Evolutionary conservation across 202 grass and related monocot genomes (phyloP), one percentile per base, ranked within the genome.

Genomic region (Schoenoplectus tabernaemontani): DNA sequence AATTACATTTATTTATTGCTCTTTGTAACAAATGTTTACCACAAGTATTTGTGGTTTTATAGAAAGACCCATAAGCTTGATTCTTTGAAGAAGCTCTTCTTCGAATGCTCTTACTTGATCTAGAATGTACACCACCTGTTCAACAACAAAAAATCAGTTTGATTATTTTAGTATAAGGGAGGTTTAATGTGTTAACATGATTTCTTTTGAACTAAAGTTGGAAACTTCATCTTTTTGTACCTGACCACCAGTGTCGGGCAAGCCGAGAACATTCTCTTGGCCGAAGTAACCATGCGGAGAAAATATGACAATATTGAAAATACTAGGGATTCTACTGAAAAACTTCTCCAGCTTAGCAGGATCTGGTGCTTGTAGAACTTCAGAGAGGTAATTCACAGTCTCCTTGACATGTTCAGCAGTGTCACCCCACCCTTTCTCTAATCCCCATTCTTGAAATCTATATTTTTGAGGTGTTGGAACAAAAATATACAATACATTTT

Each of bases 401-500:
- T 93, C 94, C 64, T 90, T 93, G 81, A 92, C 92, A 66, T 66
- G 84, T 60, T 83, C 94, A 0, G 94, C 91, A 11, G 39, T 93
- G 16, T 91, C 87, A 71, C 94, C 95, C 94, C 94, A 97, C 84
- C 94, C 94, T 67, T 97, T 97, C 91, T 90, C 94, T 54, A 97
- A 88, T 46, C 94, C 94, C 91, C 87, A 97, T 70, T 97, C 89
- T 78, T 90, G 89, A 86, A 97, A 97, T 81, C 93, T 97, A 86
- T 41, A 59, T 8, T 57, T 73, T 61, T 53, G 15, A 51, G 26
- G 43, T 22, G 74, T 68, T 37, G 78, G 16, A 42, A 42, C 4
- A 56, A 60, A 50, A 11, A 56, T 56, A 53, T 10, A 76, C 22
- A 82, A 1, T 0, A 62, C 20, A n/a, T 16, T 66, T 78, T 7